Conservation (phyloP, 805 yeast genomes). For the Kurtzmaniella cleridarum region DNA sequence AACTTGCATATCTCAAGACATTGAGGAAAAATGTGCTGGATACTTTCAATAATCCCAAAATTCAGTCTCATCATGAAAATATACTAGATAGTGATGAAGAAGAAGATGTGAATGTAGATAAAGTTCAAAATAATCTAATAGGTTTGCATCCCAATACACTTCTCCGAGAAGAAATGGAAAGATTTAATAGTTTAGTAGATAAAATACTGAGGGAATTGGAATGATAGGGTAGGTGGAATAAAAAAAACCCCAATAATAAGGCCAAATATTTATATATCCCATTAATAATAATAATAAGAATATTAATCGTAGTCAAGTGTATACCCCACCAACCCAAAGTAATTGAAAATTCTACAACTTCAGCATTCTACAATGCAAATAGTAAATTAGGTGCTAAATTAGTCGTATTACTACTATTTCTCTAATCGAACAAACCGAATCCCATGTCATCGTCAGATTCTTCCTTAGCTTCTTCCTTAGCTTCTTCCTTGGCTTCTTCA, state of each 20-base stretch:
- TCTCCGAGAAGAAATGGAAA: background rate
- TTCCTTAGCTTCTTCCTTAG: slow-evolving; percentile 58
- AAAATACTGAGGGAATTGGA: background rate
- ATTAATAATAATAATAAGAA: no score
- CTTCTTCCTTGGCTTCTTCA: slow-evolving; percentile 69
- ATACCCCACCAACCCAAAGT: no score
- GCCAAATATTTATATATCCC: no score
- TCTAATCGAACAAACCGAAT: slow-evolving; percentile 96
- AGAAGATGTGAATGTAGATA: slow-evolving; percentile 5
- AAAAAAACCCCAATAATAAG: no score
- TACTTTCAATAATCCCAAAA: slow-evolving; percentile 2
- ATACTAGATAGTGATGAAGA: slow-evolving; percentile 18
- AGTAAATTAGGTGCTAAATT: no score
- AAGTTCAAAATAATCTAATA: slow-evolving; percentile 3
- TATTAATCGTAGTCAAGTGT: no score
- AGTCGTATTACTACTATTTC: slow-evolving; percentile 1
- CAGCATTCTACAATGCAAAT: no score
- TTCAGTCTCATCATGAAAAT: slow-evolving; percentile 2
- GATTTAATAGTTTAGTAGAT: background rate
- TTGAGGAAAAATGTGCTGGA: slow-evolving; percentile 9
- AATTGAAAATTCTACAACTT: no score
- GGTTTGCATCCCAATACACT: slow-evolving; percentile 7
- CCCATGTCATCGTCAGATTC: slow-evolving; percentile 80
- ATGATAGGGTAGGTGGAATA: no score
- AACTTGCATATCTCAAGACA: slow-evolving; percentile 20